Evolutionary conservation across 2,329 filamentous ascomycete species (phyloP), one percentile per base, ranked within the genome.

Genomic region (Talaromyces atroroseus): DNA sequence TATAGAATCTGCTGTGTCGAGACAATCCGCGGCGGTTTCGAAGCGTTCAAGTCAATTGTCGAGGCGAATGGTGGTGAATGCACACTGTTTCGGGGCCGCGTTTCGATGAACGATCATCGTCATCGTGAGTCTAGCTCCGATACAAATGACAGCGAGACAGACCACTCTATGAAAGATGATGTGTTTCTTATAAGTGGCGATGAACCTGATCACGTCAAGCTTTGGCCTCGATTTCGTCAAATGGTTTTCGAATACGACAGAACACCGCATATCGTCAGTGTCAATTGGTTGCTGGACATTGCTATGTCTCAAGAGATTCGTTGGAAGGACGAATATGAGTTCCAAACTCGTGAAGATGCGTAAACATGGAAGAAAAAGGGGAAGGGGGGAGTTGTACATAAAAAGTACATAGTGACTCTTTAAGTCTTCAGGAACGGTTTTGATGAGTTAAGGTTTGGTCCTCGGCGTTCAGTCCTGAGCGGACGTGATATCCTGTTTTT

Each of bases 251-350:
- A 86, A 63, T 86, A 89, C 46, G 86, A 89, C 67, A 91, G 92
- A 81, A 81, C 86, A 62, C 87, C 92, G 2, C 80, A 88, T 53
- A 85, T 99, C 42, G 90, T 96, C 23, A 82, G 82, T 48, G 83
- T 88, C 2, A 92, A 99, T 68, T 99, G 94, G 94, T 71, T 99
- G 64, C 76, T 99, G 57, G 87, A 92, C 66, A 86, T 91, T 58
- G 90, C 90, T 4, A 92, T 99, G 89, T 85, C 83, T 65, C 94
- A 99, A 74, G 80, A 90, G 71, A 76, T 94, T 60, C 78, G 78
- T n/a, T 86, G 84, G 71, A 78, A 85, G 56, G 75, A 85, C 42
- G 81, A 79, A 62, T 90, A 89, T 67, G 73, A 73, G 48, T 56
- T 45, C 18, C 66, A 67, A 3, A 68, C 66, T 62, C 55, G 65